Evolutionary conservation across 768 basidiomycete genomes (phyloP).

Genomic region (Russula griseocarnosa): DNA sequence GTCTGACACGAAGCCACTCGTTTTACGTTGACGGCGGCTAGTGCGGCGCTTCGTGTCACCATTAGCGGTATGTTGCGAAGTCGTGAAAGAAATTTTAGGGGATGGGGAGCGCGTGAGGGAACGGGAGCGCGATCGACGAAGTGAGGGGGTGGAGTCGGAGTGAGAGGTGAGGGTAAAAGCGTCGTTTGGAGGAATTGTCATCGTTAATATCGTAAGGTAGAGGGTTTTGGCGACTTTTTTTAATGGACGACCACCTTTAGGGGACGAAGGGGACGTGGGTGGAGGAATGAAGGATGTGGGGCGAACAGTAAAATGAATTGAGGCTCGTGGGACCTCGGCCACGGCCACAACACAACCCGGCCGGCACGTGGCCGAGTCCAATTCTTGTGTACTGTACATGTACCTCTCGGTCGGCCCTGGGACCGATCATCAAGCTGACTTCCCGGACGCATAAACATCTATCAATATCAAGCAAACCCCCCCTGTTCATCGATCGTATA

Average conservation of each 20-base stretch:
- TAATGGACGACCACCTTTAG: not conserved
- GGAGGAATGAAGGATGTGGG: not conserved
- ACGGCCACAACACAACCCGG: not conserved
- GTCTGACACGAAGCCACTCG: conserved; percentile 22
- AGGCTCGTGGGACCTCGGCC: not conserved
- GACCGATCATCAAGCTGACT: no score
- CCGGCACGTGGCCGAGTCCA: no score
- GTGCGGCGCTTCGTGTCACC: conserved; percentile 26
- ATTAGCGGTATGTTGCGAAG: conserved; percentile 17
- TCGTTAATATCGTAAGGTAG: not conserved
- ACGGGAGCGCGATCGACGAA: conserved; percentile 28
- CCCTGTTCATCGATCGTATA: no score
- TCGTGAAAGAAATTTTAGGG: conserved; percentile 28
- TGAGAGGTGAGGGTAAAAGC: conserved; percentile 28
- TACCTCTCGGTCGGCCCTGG: no score
- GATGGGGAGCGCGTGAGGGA: conserved; percentile 29
- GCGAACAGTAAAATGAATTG: not conserved
- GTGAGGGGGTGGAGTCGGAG: conserved; percentile 26
- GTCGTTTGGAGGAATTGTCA: conserved; percentile 28
- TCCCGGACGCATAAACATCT: no score
- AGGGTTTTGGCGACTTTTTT: not conserved
- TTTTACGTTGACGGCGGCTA: conserved; percentile 25
- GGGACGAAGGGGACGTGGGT: not conserved
- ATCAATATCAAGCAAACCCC: no score
- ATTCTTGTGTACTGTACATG: no score